Percentiles rank a stretch among this genome's conserved stretches.
These are phyloP conservation scores for Quercus lobata DNA, from an alignment of 331 rosid genomes.

Conservation along the genomic window DNA sequence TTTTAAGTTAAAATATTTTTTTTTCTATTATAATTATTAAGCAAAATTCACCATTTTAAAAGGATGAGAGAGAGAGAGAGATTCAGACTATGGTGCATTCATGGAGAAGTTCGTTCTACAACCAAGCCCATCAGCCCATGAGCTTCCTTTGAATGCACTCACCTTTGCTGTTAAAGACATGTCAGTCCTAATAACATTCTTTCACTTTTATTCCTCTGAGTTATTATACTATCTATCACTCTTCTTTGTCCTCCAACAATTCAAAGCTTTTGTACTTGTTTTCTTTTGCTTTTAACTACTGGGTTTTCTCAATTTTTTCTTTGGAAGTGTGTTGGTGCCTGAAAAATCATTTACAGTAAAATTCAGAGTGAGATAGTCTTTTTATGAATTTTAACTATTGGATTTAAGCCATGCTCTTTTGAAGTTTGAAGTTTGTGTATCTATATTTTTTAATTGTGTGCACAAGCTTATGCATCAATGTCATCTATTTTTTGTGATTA, in stretches of 20 bases:
- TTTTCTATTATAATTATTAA: no score
- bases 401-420: neutral
- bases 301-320: neutral
- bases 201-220: no score
- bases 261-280: neutral
- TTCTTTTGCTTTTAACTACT: neutral
- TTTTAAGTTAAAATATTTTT: no score
- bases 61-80: neutral
- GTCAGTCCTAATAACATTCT: constrained; percentile 27
- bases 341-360: neutral
- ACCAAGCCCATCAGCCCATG: constrained; percentile 35
- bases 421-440: neutral
- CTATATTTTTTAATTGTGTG: neutral
- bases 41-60: no score
- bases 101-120: constrained; percentile 53
- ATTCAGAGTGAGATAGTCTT: no score
- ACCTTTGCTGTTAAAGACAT: constrained; percentile 88
- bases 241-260: neutral
- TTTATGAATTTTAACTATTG: neutral
- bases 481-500: no score
- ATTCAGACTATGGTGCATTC: constrained; percentile 61
- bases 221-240: neutral
- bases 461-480: neutral
- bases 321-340: neutral
- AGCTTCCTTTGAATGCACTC: constrained; percentile 67